Evolutionary conservation across 2,329 filamentous ascomycete species (phyloP).

Genomic region (Neofusicoccum kwambonambiense): DNA sequence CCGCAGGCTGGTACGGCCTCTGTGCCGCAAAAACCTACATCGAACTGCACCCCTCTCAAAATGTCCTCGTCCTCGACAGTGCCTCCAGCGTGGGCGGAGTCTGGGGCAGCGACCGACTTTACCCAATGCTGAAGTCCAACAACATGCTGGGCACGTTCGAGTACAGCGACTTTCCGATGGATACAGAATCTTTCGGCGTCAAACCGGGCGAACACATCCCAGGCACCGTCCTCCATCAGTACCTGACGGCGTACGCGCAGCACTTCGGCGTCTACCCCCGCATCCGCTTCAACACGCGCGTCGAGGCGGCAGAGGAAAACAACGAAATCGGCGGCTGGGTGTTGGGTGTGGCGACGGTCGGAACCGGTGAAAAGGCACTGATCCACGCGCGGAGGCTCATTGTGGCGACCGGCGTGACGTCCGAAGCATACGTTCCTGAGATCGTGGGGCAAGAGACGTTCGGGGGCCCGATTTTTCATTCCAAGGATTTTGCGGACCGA

Average conservation of each 20-base stretch:
- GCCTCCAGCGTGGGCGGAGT: slow-evolving; percentile 42
- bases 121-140: slow-evolving; percentile 46
- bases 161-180: slow-evolving; percentile 39
- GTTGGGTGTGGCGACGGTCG: slow-evolving; percentile 11
- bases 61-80: slow-evolving; percentile 46
- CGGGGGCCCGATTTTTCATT: slow-evolving; percentile 56
- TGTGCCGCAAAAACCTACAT: slow-evolving; percentile 50
- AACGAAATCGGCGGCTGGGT: slow-evolving; percentile 34
- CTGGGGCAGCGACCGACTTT: slow-evolving; percentile 44
- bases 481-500: slow-evolving; percentile 50
- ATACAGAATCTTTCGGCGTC: slow-evolving; percentile 31
- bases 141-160: slow-evolving; percentile 44
- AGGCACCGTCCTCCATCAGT: slow-evolving; percentile 56
- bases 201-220: slow-evolving; percentile 59
- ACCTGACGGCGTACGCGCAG: slow-evolving; percentile 50
- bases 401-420: slow-evolving; percentile 62
- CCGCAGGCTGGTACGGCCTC: slow-evolving; percentile 42
- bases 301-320: slow-evolving; percentile 48
- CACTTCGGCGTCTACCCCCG: slow-evolving; percentile 51
- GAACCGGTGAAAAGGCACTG: slow-evolving; percentile 20
- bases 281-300: slow-evolving; percentile 53
- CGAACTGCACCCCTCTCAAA: slow-evolving; percentile 41
- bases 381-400: slow-evolving; percentile 52
- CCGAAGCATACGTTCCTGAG: slow-evolving; percentile 54
- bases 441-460: slow-evolving; percentile 54